Percentiles rank a stretch among this genome's conserved stretches.
phyloP scores from a whole-genome alignment of 176 grass and related monocot species.

The Zizania latifolia region DNA sequence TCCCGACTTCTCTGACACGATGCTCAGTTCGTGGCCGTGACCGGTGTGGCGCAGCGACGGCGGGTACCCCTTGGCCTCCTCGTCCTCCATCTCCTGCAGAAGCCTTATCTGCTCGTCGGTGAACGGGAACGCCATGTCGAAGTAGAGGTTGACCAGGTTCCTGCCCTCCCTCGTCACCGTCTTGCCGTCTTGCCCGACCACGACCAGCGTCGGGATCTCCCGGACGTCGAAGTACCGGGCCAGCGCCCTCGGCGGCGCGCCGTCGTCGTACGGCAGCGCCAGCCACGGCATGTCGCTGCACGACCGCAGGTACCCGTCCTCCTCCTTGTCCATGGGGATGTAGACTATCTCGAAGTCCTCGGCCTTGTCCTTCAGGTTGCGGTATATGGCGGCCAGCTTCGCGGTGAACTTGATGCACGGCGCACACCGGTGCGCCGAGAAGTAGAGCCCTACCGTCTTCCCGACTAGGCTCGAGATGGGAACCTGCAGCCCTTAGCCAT shows the following conservation, averaged over 20 bases:
- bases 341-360: slow-evolving; percentile 56
- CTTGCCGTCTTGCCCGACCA: slow-evolving; percentile 64
- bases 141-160: slow-evolving; percentile 66
- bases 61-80: slow-evolving; percentile 51
- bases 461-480: slow-evolving; percentile 45
- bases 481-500: slow-evolving; percentile 54
- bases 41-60: slow-evolving; percentile 39
- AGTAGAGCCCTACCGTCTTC: slow-evolving; percentile 65
- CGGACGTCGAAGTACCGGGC: slow-evolving; percentile 59
- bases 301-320: slow-evolving; percentile 41
- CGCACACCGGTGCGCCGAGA: slow-evolving; percentile 41
- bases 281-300: slow-evolving; percentile 57
- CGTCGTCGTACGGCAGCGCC: slow-evolving; percentile 49
- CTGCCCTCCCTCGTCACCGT: slow-evolving; percentile 63
- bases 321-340: slow-evolving; percentile 66
- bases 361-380: slow-evolving; percentile 30
- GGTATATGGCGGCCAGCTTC: slow-evolving; percentile 48
- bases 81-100: slow-evolving; percentile 48
- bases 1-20: slow-evolving; percentile 51
- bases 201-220: slow-evolving; percentile 58
- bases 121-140: slow-evolving; percentile 71
- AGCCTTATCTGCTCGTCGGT: slow-evolving; percentile 39
- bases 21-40: slow-evolving; percentile 42
- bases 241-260: slow-evolving; percentile 35
- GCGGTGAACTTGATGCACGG: slow-evolving; percentile 54